Conservation (phyloP, 768 basidiomycete genomes). For the Clitopilus passeckerianus region DNA sequence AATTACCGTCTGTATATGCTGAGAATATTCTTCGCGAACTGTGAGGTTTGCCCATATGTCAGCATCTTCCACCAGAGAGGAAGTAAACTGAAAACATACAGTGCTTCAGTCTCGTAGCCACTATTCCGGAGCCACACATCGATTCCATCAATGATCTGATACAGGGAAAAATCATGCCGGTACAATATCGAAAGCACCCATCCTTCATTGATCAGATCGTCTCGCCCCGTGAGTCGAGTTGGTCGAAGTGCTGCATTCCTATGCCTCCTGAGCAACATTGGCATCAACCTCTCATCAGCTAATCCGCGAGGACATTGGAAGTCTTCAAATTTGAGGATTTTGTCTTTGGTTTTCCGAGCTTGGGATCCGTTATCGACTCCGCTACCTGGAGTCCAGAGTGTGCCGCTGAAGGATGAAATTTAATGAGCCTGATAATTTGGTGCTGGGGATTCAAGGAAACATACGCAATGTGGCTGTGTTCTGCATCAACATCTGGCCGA, state of each 20-base stretch:
- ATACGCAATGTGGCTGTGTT: neutral
- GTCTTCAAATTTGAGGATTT: neutral
- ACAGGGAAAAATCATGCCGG: neutral
- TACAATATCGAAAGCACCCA: neutral
- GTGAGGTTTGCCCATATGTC: neutral
- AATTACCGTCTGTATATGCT: conserved; percentile 38
- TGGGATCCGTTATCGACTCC: neutral
- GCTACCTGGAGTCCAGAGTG: neutral
- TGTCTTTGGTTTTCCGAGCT: neutral
- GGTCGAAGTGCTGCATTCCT: neutral
- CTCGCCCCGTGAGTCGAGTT: neutral
- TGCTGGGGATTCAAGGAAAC: neutral
- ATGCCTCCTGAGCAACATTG: neutral
- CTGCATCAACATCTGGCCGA: neutral
- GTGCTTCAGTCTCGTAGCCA: conserved; percentile 15
- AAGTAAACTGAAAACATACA: neutral
- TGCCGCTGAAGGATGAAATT: neutral
- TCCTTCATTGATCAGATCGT: neutral
- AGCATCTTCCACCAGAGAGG: neutral
- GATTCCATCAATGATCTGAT: neutral
- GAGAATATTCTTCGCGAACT: conserved; percentile 32
- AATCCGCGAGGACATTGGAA: neutral
- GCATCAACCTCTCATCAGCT: neutral
- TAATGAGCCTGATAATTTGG: neutral
- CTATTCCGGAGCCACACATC: conserved; percentile 14